Base-by-base conservation (phyloP, 331 rosid genomes). In the Pyrus hybrid region DNA sequence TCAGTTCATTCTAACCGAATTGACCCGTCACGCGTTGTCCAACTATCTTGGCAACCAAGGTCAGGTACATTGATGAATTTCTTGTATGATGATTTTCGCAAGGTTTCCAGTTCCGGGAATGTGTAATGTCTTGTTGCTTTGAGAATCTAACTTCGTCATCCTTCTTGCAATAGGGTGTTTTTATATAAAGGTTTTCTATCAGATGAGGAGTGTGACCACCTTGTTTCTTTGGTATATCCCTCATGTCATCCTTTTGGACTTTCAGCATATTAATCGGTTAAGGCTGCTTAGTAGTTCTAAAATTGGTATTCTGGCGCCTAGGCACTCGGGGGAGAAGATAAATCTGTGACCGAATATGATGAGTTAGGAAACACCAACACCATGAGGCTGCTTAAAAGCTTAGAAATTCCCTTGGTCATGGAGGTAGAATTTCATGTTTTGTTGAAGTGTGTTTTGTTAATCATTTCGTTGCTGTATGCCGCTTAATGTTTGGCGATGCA, bases 41-140 rank as follows among this genome's bases (percentile, higher is more conserved):
- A 85, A 80, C 83, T 91, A 86, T 91, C 96, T 68, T 93, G 93
- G 97, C 92, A 76, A 83, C 98, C 98, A 93, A 91, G 97, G 92
- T 93, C 96, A 89, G 97, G 96, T 91, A 91, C 79, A 80, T 56
- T 64, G 70, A 41, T 70, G 79, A 69, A 72, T 76, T 64, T 72
- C 76, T 58, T 56, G 4, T 67, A 13, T 74, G 47, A 23, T 63
- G 74, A 18, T 13, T 51, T 70, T 49, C 1, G 8, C 32, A 0
- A 22, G 41, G 58, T 23, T 73, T 23, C 12, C 16, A 23, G 22
- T 35, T 56, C 16, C 5, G 4, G 13, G 16, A 53, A 33, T 66
- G 20, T 26, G 25, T 2, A 49, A 28, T 72, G 32, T 49, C 18
- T 14, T 61, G 33, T 76, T 62, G 45, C n/a, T 37, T 28, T 16